Percentiles rank a stretch among this genome's conserved stretches.
Evolutionary conservation across 371 early-diverging fungal genomes (phyloP).

Genomic region (Rhizomucor pusillus): DNA sequence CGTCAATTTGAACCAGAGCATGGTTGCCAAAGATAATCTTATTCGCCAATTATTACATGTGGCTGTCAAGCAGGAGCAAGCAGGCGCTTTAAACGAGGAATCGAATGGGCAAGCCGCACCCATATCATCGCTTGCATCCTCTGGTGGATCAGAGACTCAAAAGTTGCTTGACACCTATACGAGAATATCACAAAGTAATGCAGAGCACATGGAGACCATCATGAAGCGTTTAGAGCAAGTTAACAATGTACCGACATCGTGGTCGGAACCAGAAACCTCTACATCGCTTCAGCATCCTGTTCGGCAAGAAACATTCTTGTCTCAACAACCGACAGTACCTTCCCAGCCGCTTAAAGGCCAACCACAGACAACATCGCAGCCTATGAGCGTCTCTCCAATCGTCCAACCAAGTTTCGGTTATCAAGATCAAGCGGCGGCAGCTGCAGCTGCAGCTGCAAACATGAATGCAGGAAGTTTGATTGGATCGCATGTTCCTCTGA

Average conservation of each 20-base stretch:
- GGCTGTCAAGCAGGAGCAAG: not conserved
- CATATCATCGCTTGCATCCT: not conserved
- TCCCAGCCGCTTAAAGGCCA: not conserved
- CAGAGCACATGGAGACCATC: conserved; percentile 7
- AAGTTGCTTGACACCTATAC: conserved; percentile 11
- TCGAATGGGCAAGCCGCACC: not conserved
- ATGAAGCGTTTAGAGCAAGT: conserved; percentile 5
- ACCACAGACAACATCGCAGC: too few species aligned
- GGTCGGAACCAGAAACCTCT: not conserved
- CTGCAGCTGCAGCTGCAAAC: conserved; percentile 36
- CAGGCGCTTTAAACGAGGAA: not conserved
- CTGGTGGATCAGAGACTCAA: conserved; percentile 6
- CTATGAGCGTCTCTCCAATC: not conserved
- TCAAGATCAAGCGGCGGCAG: not conserved
- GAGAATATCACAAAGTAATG: conserved; percentile 2
- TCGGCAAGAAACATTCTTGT: too few species aligned
- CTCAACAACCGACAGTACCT: conserved; percentile 1
- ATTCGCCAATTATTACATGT: conserved; percentile 62
- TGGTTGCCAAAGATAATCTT: conserved; percentile 63
- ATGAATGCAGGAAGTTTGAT: conserved; percentile 48
- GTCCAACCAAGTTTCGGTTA: not conserved
- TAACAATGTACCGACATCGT: not conserved
- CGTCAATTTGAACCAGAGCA: conserved; percentile 49
- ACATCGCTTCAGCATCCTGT: too few species aligned
- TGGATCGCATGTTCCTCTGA: conserved; percentile 27